Evolutionary conservation across 73 alveolate species (phyloP).

Genomic region (Effrenium voratum): DNA sequence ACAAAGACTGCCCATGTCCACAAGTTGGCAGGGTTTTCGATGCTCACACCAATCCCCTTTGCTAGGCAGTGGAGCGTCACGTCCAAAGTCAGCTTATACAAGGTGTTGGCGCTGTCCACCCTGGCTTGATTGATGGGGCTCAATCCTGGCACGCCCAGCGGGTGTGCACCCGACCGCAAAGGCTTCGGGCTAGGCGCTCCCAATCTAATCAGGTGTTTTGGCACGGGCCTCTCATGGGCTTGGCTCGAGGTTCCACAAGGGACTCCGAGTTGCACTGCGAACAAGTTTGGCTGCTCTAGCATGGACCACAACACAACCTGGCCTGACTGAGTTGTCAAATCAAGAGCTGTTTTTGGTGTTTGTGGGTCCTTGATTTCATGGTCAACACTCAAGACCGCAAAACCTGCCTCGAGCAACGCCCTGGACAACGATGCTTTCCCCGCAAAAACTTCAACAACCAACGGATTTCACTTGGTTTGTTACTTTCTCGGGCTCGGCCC

Average conservation of each 20-base stretch:
- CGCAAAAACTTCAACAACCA: neutral
- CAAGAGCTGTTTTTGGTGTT: neutral
- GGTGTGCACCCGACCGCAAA: neutral
- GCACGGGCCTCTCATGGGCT: neutral
- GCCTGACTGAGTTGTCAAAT: neutral
- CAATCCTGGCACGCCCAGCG: neutral
- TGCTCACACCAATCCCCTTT: neutral
- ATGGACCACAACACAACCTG: neutral
- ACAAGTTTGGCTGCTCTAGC: neutral
- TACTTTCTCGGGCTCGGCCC: too few relatives aligned
- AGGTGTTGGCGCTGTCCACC: neutral
- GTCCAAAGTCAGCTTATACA: neutral
- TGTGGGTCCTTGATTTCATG: neutral
- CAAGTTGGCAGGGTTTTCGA: slow-evolving; percentile 10
- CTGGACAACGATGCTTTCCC: neutral
- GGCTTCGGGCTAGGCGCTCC: neutral
- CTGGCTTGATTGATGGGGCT: neutral
- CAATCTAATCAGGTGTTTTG: neutral
- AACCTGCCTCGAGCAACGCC: neutral
- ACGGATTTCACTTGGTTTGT: too few relatives aligned
- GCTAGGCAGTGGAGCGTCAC: neutral
- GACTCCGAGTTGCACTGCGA: neutral
- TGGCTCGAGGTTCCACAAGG: neutral
- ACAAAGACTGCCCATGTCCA: neutral
- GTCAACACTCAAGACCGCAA: neutral